Conservation (phyloP, 352 stramenopile genomes). For the Thraustochytrium striatum region DNA sequence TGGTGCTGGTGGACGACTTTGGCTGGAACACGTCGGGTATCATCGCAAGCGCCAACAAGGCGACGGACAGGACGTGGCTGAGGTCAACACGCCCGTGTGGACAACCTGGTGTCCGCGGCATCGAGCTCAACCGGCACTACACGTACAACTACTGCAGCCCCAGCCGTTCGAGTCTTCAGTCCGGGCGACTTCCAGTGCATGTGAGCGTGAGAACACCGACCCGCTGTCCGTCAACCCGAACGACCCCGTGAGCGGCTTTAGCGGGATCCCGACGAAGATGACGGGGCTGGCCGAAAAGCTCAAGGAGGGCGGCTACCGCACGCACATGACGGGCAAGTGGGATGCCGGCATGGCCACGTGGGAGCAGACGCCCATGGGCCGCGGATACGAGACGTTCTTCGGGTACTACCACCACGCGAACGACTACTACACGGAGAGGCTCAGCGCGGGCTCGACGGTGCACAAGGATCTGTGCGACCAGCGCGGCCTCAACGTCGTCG, state of each 20-base stretch:
- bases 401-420: neutral
- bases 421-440: neutral
- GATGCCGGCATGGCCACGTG: neutral
- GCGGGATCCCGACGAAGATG: neutral
- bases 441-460: neutral
- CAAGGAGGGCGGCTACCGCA: neutral
- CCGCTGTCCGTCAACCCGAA: neutral
- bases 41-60: neutral
- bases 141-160: neutral
- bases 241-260: neutral
- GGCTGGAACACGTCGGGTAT: neutral
- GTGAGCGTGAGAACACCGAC: neutral
- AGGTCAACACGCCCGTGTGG: neutral
- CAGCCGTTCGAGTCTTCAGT: neutral
- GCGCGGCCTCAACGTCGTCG: neutral
- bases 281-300: neutral
- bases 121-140: constrained; percentile 1
- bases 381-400: neutral
- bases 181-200: neutral
- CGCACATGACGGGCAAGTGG: constrained; percentile 17
- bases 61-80: neutral
- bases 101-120: neutral
- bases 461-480: neutral
- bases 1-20: neutral
- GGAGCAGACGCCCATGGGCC: neutral